Evolutionary conservation across 768 basidiomycete genomes (phyloP), one percentile per base, ranked within the genome.

Genomic region (Kwoniella botswanensis): DNA sequence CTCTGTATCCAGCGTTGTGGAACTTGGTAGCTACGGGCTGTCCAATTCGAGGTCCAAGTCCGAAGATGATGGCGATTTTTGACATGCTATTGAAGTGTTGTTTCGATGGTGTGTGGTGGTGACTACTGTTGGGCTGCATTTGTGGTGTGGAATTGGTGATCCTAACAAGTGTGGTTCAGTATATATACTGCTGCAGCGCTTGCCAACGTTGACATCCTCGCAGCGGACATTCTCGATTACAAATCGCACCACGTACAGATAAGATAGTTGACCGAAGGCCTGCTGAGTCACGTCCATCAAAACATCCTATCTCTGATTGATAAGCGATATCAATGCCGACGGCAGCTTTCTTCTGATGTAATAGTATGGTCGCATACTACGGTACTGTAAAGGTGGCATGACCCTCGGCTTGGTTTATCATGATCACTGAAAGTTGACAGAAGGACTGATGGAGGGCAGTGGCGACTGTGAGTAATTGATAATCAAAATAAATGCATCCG

Each of bases 61-160:
- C 62, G 11, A 63, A 35, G 21, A 63, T 52, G 50, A 63, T 44
- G 15, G 62, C 62, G 13, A 63, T 63, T 22, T 63, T 63, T 13
- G 44, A 52, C 62, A 63, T 63, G 46, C 11, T 53, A 12, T 50
- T 50, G 13, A 13, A 50, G 15, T 15, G 12, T 6, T 50, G 46
- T 50, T 11, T 50, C 46, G 9, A 17, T 50, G 3, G 18, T 50
- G 35, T 35, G 35, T 35, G 35, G 35, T 35, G 35, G 35, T 35
- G 35, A 35, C 35, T 35, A 7, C 35, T 35, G 4, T 35, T 35
- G 7, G 35, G 35, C 6, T 35, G 35, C 6, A 35, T 35, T 35
- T 9, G 35, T 35, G 35, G 4, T 35, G 35, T 35, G 35, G 35
- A 35, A 35, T 35, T 9, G 35, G 35, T 35, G 35, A 35, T 6